Base-by-base conservation (phyloP, 805 yeast species). In the Saturnispora sekii region DNA sequence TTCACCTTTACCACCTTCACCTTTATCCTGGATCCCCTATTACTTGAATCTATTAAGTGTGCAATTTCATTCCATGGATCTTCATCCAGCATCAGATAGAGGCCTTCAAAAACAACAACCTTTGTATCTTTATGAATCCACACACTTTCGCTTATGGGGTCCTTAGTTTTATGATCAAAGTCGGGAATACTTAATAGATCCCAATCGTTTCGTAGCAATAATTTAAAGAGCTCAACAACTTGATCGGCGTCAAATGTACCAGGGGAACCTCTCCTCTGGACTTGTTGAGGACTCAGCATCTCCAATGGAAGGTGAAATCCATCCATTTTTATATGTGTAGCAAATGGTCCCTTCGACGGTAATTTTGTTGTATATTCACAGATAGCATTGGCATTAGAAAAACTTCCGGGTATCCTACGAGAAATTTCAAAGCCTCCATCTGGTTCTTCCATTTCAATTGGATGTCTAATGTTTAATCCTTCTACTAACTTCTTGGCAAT, bases 211-310 rank as follows among this genome's bases (percentile, higher is more conserved):
- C 5, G n/a, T 8, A 54, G 52, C 26, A 75, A 52, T 9, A 59
- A 48, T 40, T 50, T 52, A 15, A 60, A 63, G 14, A 71, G 54
- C 4, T 49, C 56, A 1, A 65, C 70, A 12, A 73, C 66, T 38
- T 66, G 69, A 10, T 62, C 57, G 5, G 83, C 74, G 56, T 89
- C 89, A 64, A 89, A 90, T 0, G 97, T 88, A 53, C 70, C 76
- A 2, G 96, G 94, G 0, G 96, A 82, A 0, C 97, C 97, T 40
- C 97, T 70, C 49, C 85, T 68, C 26, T 63, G 59, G 29, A 77
- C 63, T 0, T 95, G 90, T 31, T 63, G 66, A 10, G 58, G 66
- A n/a, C 61, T 62, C 10, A 83, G 61, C 10, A 68, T 66, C 0
- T 54, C 48, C 30, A 81, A 58, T 0, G 84, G 73, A n/a, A 76